These are phyloP conservation scores for Pseudocercospora fijiensis DNA, from an alignment of 2,329 filamentous ascomycete genomes.

Conservation along the genomic window DNA sequence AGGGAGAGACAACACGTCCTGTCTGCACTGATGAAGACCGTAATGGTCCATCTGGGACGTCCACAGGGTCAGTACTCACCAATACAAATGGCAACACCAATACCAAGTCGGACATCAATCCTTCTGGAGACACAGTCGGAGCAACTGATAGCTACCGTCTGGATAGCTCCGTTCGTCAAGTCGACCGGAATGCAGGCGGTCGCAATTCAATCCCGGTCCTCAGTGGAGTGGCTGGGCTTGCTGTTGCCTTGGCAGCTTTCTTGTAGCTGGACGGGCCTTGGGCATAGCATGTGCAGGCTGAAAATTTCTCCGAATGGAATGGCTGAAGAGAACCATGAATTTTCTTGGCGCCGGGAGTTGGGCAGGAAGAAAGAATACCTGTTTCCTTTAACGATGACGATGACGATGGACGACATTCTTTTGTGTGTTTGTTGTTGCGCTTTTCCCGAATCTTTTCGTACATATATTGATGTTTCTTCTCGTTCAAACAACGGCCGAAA, in stretches of 20 bases:
- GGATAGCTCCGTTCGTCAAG: background rate
- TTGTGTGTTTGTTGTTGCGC: background rate
- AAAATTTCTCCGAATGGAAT: background rate
- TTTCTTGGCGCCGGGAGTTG: background rate
- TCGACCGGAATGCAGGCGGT: constrained; percentile 10
- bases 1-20: background rate
- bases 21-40: constrained; percentile 2
- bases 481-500: background rate
- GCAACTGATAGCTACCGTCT: background rate
- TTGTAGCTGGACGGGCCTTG: background rate
- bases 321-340: background rate
- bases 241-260: constrained; percentile 13
- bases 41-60: background rate
- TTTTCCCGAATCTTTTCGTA: background rate
- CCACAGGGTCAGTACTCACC: background rate
- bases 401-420: background rate
- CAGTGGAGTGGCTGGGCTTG: constrained; percentile 7
- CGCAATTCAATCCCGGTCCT: constrained; percentile 9
- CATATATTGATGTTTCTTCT: background rate
- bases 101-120: background rate
- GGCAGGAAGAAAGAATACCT: background rate
- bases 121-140: background rate
- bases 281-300: background rate
- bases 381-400: background rate
- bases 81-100: background rate